phyloP scores from a whole-genome alignment of 2,329 filamentous ascomycete species.

The Pseudogymnoascus sp. region DNA sequence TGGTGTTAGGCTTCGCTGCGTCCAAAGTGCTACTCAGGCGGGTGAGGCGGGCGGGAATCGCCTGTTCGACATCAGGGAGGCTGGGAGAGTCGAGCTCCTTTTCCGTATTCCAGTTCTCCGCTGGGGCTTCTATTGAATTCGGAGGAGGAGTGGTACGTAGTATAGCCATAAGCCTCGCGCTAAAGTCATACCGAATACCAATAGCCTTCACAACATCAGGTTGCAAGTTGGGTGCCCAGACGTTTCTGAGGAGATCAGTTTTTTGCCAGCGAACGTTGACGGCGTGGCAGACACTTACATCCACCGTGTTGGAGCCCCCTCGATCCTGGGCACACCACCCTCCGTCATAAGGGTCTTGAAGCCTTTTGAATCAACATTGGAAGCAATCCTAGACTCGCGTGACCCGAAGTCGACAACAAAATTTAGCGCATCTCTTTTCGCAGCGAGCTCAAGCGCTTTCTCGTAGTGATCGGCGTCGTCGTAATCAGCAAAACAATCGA shows the following conservation, averaged over 20 bases:
- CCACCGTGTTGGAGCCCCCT: constrained; percentile 55
- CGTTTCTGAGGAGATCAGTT: constrained; percentile 42
- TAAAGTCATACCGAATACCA: constrained; percentile 43
- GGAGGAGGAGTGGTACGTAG: constrained; percentile 50
- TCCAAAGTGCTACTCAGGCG: constrained; percentile 12
- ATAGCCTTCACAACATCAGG: constrained; percentile 38
- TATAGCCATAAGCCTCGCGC: constrained; percentile 55
- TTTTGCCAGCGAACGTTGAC: constrained; percentile 3
- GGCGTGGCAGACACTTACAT: constrained; percentile 43
- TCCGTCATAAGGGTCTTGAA: constrained; percentile 34
- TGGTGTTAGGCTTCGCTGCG: neutral
- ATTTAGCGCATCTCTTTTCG: constrained; percentile 38
- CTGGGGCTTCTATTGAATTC: constrained; percentile 20
- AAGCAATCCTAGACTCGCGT: constrained; percentile 46
- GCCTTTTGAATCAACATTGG: constrained; percentile 41
- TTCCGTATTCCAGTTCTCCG: constrained; percentile 9
- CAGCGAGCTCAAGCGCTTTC: neutral
- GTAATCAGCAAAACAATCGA: neutral
- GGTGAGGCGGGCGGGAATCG: constrained; percentile 19
- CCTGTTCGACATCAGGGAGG: constrained; percentile 15
- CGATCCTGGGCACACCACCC: constrained; percentile 18
- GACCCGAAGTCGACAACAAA: constrained; percentile 61
- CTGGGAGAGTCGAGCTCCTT: constrained; percentile 13
- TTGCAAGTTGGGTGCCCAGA: constrained; percentile 62
- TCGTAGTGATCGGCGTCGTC: neutral